Conservation (phyloP, 163 green algal genomes). For the Scenedesmus sp. region DNA sequence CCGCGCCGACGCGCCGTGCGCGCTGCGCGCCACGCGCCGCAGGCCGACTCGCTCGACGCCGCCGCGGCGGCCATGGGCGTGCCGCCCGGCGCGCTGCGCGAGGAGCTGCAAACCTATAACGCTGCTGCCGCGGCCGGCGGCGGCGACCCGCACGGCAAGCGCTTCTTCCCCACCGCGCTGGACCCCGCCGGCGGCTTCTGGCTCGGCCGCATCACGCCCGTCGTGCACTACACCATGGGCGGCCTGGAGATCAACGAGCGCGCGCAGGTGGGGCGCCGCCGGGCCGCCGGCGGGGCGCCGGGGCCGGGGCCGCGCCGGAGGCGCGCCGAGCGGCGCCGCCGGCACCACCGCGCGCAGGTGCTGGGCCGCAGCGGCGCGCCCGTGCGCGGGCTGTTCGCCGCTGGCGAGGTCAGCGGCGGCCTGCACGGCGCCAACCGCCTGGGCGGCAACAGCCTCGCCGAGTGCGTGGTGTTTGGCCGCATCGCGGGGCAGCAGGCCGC, state of each 20-base stretch:
- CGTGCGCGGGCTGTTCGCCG: constrained; percentile 81
- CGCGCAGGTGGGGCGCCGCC: constrained; percentile 39
- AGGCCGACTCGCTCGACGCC: constrained; percentile 53
- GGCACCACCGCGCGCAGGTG: constrained; percentile 19
- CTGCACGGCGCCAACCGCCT: constrained; percentile 89
- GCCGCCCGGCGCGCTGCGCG: constrained; percentile 30
- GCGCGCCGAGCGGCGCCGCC: no score
- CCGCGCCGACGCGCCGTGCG: no score
- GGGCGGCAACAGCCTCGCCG: constrained; percentile 87
- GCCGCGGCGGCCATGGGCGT: constrained; percentile 53
- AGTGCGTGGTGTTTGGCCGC: constrained; percentile 90
- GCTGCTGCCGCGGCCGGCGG: background rate
- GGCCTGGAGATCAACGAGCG: constrained; percentile 77
- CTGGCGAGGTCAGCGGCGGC: constrained; percentile 86
- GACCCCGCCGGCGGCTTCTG: constrained; percentile 48
- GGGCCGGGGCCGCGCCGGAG: no score
- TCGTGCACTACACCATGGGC: constrained; percentile 95
- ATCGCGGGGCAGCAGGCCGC: constrained; percentile 64
- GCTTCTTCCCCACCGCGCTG: constrained; percentile 56
- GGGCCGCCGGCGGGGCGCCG: no score
- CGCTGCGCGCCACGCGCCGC: no score
- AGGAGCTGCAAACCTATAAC: constrained; percentile 60
- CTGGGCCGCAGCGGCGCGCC: constrained; percentile 44
- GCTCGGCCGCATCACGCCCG: constrained; percentile 73
- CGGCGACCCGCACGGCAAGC: constrained; percentile 70